phyloP scores from a whole-genome alignment of 2,329 filamentous ascomycete species.

The Fusarium tupiense region DNA sequence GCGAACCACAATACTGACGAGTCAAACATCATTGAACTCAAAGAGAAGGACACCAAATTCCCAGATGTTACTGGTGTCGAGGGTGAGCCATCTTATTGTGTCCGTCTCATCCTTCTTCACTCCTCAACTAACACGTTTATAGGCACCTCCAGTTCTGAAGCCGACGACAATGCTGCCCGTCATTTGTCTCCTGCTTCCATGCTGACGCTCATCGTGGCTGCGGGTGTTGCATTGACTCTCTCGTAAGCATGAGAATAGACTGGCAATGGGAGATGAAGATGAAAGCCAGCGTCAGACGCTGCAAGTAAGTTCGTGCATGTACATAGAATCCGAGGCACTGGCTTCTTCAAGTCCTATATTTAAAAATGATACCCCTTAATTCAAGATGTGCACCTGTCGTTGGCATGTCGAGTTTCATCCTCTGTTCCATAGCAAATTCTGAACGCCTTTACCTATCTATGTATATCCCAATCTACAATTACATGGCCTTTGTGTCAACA shows the following conservation, averaged over 20 bases:
- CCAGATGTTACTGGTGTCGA: conserved; percentile 57
- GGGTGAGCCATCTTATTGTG: conserved; percentile 37
- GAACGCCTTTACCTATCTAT: conserved; percentile 9
- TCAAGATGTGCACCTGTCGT: background rate
- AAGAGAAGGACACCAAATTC: conserved; percentile 49
- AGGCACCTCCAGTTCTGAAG: conserved; percentile 21
- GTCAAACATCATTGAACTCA: conserved; percentile 58
- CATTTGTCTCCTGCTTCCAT: conserved; percentile 31
- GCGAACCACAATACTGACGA: conserved; percentile 59
- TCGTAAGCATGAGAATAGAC: conserved; percentile 12
- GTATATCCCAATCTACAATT: background rate
- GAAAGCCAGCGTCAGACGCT: background rate
- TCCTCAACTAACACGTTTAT: conserved; percentile 26
- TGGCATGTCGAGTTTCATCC: background rate
- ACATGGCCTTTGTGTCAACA: background rate
- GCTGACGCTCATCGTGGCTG: conserved; percentile 26
- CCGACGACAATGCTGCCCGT: conserved; percentile 33
- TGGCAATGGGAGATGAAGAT: background rate
- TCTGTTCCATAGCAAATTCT: background rate
- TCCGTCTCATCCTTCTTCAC: background rate
- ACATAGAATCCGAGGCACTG: background rate
- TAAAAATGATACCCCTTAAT: conserved; percentile 19
- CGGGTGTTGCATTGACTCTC: conserved; percentile 24
- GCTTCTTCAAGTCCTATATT: background rate
- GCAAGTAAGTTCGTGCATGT: background rate